A percentile compares a stretch with the other conserved stretches of the same genome.
Evolutionary conservation across 1,284 basidiomycete genomes (phyloP).

Genomic region (Fomes fomentarius): DNA sequence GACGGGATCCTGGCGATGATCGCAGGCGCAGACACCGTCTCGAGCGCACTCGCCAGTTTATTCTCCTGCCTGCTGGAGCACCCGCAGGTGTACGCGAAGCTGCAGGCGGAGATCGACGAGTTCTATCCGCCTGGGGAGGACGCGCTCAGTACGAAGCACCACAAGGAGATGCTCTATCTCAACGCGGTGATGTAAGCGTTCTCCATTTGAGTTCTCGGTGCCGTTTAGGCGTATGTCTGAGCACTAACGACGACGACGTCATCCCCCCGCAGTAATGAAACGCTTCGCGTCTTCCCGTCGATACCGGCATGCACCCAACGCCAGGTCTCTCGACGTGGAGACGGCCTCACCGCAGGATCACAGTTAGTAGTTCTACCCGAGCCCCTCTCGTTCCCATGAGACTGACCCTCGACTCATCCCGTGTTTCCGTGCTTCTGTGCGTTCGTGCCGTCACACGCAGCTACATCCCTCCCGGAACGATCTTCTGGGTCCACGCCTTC

Average conservation of each 20-base stretch:
- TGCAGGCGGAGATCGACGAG: slow-evolving; percentile 33
- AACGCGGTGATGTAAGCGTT: slow-evolving; percentile 33
- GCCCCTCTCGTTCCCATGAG: neutral
- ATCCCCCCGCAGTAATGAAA: slow-evolving; percentile 53
- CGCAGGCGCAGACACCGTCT: slow-evolving; percentile 37
- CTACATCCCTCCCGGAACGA: slow-evolving; percentile 29
- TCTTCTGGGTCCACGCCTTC: slow-evolving; percentile 24
- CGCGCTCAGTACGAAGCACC: slow-evolving; percentile 22
- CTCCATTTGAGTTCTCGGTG: neutral
- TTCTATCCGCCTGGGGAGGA: slow-evolving; percentile 30
- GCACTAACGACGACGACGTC: neutral
- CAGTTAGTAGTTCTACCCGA: neutral
- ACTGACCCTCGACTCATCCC: neutral
- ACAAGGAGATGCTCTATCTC: slow-evolving; percentile 32
- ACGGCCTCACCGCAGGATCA: neutral
- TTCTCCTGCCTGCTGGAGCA: slow-evolving; percentile 27
- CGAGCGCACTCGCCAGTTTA: slow-evolving; percentile 26
- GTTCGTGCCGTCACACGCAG: neutral
- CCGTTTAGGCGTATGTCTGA: too few species aligned
- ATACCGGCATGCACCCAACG: slow-evolving; percentile 54
- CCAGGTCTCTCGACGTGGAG: slow-evolving; percentile 29
- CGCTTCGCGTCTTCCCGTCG: slow-evolving; percentile 56
- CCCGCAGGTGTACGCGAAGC: slow-evolving; percentile 19
- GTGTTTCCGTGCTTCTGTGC: too few species aligned
- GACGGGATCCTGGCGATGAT: slow-evolving; percentile 24